phyloP scores from a whole-genome alignment of 371 early-diverging fungal genomes.

The Lichtheimia hyalospora region DNA sequence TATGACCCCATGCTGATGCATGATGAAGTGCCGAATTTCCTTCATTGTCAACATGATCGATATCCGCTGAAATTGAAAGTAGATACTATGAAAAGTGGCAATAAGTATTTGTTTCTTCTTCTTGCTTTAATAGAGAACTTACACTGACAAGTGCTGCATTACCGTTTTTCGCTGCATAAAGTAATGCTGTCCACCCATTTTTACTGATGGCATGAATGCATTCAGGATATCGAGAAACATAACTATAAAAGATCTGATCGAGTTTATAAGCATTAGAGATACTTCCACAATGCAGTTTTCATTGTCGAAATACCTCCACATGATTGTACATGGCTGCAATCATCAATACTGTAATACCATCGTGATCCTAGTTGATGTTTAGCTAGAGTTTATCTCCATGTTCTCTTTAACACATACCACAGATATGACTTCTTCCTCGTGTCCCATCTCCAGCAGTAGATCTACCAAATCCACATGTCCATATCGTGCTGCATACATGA shows the following conservation, averaged over 20 bases:
- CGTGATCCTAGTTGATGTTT: slow-evolving; percentile 30
- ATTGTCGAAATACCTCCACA: slow-evolving; percentile 32
- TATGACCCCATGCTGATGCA: slow-evolving; percentile 54
- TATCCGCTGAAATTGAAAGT: slow-evolving; percentile 45
- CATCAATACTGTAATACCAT: slow-evolving; percentile 53
- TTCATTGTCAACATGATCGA: slow-evolving; percentile 54
- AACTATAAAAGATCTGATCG: slow-evolving; percentile 44
- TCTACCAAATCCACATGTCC: slow-evolving; percentile 49
- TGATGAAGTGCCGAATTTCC: slow-evolving; percentile 55
- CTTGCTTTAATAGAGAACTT: background rate
- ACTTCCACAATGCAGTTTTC: background rate
- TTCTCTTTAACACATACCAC: slow-evolving; percentile 25
- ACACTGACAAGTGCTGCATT: slow-evolving; percentile 51
- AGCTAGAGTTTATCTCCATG: background rate
- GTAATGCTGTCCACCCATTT: slow-evolving; percentile 44
- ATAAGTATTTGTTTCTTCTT: background rate
- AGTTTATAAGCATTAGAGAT: background rate
- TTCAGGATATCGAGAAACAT: slow-evolving; percentile 46
- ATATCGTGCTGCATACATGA: slow-evolving; percentile 48
- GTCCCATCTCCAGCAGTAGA: slow-evolving; percentile 39
- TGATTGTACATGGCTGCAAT: slow-evolving; percentile 49
- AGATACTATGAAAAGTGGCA: slow-evolving; percentile 30
- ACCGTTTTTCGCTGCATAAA: slow-evolving; percentile 50
- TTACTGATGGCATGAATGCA: slow-evolving; percentile 53
- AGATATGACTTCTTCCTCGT: slow-evolving; percentile 53